Evolutionary conservation across 257 asterid species (phyloP), one percentile per base, ranked within the genome.

Genomic region (Solanum rostratum): DNA sequence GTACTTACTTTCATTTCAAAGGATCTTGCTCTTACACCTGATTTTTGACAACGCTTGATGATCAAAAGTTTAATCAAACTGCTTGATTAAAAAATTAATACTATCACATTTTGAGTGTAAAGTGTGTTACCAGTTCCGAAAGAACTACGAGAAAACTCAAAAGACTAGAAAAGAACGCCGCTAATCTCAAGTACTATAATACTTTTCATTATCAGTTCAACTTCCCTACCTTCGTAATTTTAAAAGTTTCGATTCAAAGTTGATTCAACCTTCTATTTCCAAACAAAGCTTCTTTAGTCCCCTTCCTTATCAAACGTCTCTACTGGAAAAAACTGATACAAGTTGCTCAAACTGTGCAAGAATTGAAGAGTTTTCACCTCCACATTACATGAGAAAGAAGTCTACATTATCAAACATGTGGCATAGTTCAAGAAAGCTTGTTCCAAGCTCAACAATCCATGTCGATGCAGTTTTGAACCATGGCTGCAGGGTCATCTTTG

Each of bases 361-460:
- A 50, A 18, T 50, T 4, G 63, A 22, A 18, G 24, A 27, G 82
- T 50, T 50, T 50, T 50, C 65, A 50, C 27, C 46, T 78, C 18
- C 6, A 78, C 3, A 2, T 10, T 49, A 76, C 24, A 76, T 24
- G 45, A 29, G 52, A 78, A 50, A 24, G 1, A 76, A 76, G 60
- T 4, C 81, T 46, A 46, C 29, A 50, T 78, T 78, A 8, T 18
- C 65, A 78, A 78, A 27, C 46, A 27, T 78, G 82, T 16, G 46
- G 18, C 10, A 10, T 9, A 3, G 24, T 78, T 50, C 63, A 29
- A 46, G 63, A 81, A 45, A 71, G 39, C n/a, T 81, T 62, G 63
- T 70, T 19, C 66, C 20, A 65, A 55, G 50, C 89, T 93, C 91
- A 95, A 86, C 99, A 96, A 87, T 96, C 99, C 83, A 96, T 96